Evolutionary conservation across 805 yeast species (phyloP).

Genomic region (Hanseniaspora jakobsenii): DNA sequence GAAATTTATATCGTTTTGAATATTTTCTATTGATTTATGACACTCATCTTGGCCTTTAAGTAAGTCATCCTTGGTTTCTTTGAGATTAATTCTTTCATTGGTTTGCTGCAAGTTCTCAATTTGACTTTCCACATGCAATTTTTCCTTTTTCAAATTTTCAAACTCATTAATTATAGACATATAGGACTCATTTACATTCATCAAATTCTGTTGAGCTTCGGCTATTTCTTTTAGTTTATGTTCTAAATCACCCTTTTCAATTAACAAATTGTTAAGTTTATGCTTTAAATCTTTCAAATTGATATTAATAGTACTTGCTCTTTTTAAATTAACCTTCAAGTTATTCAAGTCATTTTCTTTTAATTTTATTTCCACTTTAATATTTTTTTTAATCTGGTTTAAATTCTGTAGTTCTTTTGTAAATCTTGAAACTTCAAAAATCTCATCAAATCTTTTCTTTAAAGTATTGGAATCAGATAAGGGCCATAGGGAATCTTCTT

Average conservation of each 20-base stretch:
- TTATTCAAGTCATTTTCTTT: constrained; percentile 42
- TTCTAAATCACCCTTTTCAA: constrained; percentile 40
- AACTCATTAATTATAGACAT: constrained; percentile 56
- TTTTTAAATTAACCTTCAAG: constrained; percentile 55
- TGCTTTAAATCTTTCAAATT: constrained; percentile 35
- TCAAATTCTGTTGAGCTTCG: constrained; percentile 49
- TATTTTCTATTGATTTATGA: too few relatives aligned
- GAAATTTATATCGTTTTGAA: too few relatives aligned
- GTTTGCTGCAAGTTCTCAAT: too few relatives aligned
- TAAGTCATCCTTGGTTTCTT: too few relatives aligned
- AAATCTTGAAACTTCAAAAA: constrained; percentile 86
- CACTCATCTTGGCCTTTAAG: too few relatives aligned
- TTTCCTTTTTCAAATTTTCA: constrained; percentile 43
- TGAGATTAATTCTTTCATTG: too few relatives aligned
- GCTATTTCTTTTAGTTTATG: constrained; percentile 41
- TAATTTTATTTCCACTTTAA: constrained; percentile 51
- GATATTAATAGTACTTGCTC: constrained; percentile 49
- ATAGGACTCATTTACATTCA: constrained; percentile 68
- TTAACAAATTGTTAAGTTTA: constrained; percentile 35
- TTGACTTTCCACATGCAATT: too few relatives aligned
- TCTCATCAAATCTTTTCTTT: constrained; percentile 90
- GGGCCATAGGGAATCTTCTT: constrained; percentile 96
- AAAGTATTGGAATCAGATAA: constrained; percentile 76
- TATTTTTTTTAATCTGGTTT: constrained; percentile 63
- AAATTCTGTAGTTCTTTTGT: constrained; percentile 79